phyloP scores from a whole-genome alignment of 139 green algal genomes.

The Spirogloea muscicola region DNA sequence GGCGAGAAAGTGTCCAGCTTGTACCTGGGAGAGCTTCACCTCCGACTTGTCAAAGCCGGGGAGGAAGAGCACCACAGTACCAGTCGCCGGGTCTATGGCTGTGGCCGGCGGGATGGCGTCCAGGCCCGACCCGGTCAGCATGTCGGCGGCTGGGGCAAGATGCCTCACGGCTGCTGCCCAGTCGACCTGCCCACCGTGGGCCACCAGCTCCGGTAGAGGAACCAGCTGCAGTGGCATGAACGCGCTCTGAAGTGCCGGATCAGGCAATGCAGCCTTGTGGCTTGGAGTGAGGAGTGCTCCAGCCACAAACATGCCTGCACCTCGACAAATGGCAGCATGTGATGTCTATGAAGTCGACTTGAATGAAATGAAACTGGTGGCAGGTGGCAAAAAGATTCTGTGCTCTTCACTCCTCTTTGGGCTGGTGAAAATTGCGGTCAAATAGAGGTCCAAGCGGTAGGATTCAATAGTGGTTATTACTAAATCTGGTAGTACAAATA shows the following conservation, averaged over 20 bases:
- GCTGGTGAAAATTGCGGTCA: too few relatives aligned
- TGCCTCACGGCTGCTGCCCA: background rate
- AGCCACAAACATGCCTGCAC: conserved; percentile 1
- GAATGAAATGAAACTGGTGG: too few relatives aligned
- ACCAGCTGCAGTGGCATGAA: conserved; percentile 19
- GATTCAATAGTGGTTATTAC: too few relatives aligned
- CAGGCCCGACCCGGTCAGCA: background rate
- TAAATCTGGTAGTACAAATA: too few relatives aligned
- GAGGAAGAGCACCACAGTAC: conserved; percentile 32
- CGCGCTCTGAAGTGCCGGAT: background rate
- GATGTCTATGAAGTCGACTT: too few relatives aligned
- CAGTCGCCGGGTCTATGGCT: background rate
- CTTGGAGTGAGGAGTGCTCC: conserved; percentile 6
- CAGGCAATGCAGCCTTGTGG: background rate
- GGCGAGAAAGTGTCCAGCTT: too few relatives aligned
- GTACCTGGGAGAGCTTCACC: conserved; percentile 43
- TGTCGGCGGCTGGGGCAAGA: background rate
- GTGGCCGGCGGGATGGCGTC: background rate
- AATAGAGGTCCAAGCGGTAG: too few relatives aligned
- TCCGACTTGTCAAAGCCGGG: conserved; percentile 41
- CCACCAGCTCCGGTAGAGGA: background rate
- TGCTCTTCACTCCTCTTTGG: too few relatives aligned
- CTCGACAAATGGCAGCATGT: too few relatives aligned
- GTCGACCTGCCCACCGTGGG: background rate
- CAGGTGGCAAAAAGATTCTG: too few relatives aligned